Conservation (phyloP, 1,139 yeast genomes). For the Blastobotrys malaysiensis region DNA sequence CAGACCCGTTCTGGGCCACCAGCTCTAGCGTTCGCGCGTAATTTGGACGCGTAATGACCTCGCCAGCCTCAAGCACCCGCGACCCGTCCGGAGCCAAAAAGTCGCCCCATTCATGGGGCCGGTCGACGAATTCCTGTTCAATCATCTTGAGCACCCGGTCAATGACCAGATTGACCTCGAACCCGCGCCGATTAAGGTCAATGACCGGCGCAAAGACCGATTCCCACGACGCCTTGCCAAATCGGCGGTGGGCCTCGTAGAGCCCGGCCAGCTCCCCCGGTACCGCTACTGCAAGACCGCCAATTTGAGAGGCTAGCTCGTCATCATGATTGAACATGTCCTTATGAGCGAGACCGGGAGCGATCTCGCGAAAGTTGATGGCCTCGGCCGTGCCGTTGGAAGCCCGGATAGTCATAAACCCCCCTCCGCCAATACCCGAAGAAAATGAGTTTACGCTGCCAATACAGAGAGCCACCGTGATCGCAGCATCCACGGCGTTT, state of each 20-base stretch:
- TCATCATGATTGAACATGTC: constrained; percentile 55
- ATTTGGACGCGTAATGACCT: constrained; percentile 50
- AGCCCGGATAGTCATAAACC: constrained; percentile 56
- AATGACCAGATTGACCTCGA: constrained; percentile 49
- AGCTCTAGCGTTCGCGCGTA: constrained; percentile 61
- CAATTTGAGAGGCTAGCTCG: constrained; percentile 53
- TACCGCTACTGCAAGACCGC: constrained; percentile 79
- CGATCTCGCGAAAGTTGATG: constrained; percentile 85
- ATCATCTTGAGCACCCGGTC: constrained; percentile 33
- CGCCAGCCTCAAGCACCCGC: constrained; percentile 48
- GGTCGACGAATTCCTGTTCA: constrained; percentile 11
- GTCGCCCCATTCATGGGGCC: constrained; percentile 29
- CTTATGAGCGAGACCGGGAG: constrained; percentile 58
- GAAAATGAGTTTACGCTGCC: constrained; percentile 80
- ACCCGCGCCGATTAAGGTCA: constrained; percentile 62
- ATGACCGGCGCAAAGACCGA: constrained; percentile 72
- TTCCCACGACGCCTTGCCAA: constrained; percentile 71
- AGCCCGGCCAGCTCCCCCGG: constrained; percentile 91
- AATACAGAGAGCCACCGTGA: constrained; percentile 81
- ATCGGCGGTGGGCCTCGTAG: constrained; percentile 50
- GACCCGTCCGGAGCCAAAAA: constrained; percentile 31
- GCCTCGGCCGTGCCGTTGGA: constrained; percentile 46
- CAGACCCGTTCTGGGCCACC: constrained; percentile 71
- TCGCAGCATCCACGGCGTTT: constrained; percentile 91
- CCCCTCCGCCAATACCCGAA: constrained; percentile 94